phyloP scores from a whole-genome alignment of 2,329 filamentous ascomycete genomes.

The Aschersonia sp. region DNA sequence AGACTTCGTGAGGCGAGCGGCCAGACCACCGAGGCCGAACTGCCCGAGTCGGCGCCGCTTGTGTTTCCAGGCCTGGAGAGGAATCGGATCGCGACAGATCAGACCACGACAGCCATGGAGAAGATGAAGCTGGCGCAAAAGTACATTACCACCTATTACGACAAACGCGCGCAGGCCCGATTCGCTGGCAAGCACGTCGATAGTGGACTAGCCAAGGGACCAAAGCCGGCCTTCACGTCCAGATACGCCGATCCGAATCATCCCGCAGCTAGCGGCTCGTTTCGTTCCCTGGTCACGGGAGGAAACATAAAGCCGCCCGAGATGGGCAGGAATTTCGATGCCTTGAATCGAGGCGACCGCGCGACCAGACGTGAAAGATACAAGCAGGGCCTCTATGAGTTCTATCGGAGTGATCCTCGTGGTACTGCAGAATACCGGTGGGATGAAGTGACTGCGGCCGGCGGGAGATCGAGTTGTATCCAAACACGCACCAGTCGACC shows the following conservation, averaged over 20 bases:
- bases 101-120: not conserved
- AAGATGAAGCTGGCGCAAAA: not conserved
- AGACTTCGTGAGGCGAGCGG: not conserved
- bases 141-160: slow-evolving; percentile 2
- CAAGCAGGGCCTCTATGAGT: not conserved
- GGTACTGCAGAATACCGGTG: not conserved
- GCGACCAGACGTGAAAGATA: not conserved
- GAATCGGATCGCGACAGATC: not conserved
- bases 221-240: slow-evolving; percentile 3
- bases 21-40: not conserved
- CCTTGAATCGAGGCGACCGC: not conserved
- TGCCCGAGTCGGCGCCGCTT: not conserved
- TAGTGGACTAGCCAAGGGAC: slow-evolving; percentile 1
- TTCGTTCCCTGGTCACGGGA: slow-evolving; percentile 7
- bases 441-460: not conserved
- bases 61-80: not conserved
- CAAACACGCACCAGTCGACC: not conserved
- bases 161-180: slow-evolving; percentile 1
- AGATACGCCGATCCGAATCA: slow-evolving; percentile 6
- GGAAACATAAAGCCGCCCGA: slow-evolving; percentile 4
- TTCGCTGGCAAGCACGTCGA: slow-evolving; percentile 3
- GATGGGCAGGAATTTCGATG: not conserved
- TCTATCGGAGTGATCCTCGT: not conserved
- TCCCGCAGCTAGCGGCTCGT: slow-evolving; percentile 6
- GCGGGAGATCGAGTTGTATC: not conserved